A percentile compares a stretch with the other conserved stretches of the same genome.
These are phyloP conservation scores for Gremmenia infestans DNA, from an alignment of 2,329 filamentous ascomycete genomes.

Conservation along the genomic window DNA sequence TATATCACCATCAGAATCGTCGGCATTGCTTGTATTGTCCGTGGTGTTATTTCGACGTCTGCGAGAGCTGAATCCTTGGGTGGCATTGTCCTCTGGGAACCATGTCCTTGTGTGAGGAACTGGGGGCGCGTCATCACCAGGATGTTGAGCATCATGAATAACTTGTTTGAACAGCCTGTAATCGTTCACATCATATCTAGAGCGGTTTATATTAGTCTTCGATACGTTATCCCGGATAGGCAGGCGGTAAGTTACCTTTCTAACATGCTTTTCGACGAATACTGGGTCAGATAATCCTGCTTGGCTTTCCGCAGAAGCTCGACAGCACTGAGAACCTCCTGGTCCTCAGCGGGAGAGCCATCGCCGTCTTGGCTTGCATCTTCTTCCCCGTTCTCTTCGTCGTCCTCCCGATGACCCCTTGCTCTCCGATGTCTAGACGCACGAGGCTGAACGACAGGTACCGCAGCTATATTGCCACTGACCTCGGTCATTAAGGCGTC, in stretches of 20 bases:
- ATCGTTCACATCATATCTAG: constrained; percentile 52
- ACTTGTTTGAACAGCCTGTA: constrained; percentile 57
- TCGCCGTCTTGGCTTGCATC: constrained; percentile 31
- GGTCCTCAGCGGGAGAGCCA: constrained; percentile 21
- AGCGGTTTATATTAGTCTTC: constrained; percentile 2
- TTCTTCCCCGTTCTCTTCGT: constrained; percentile 36
- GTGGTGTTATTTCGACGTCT: constrained; percentile 13
- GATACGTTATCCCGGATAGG: neutral
- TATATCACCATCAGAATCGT: constrained; percentile 49
- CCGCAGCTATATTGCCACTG: constrained; percentile 24
- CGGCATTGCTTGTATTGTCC: constrained; percentile 16
- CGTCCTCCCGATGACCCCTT: constrained; percentile 34
- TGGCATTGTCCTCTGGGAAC: constrained; percentile 42
- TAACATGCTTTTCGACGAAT: constrained; percentile 36
- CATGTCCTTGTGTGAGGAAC: constrained; percentile 55
- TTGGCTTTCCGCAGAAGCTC: constrained; percentile 34
- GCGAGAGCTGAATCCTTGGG: constrained; percentile 4
- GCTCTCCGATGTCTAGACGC: constrained; percentile 24
- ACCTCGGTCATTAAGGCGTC: constrained; percentile 28
- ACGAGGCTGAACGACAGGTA: constrained; percentile 29
- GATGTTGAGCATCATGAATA: constrained; percentile 56
- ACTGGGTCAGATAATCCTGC: constrained; percentile 31
- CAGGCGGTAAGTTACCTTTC: constrained; percentile 33
- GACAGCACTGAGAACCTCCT: constrained; percentile 31
- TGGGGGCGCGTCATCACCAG: constrained; percentile 46